A percentile compares a stretch with the other conserved stretches of the same genome.
These are phyloP conservation scores for Lactifluus hygrophoroides DNA, from an alignment of 768 basidiomycete species.

Conservation along the genomic window DNA sequence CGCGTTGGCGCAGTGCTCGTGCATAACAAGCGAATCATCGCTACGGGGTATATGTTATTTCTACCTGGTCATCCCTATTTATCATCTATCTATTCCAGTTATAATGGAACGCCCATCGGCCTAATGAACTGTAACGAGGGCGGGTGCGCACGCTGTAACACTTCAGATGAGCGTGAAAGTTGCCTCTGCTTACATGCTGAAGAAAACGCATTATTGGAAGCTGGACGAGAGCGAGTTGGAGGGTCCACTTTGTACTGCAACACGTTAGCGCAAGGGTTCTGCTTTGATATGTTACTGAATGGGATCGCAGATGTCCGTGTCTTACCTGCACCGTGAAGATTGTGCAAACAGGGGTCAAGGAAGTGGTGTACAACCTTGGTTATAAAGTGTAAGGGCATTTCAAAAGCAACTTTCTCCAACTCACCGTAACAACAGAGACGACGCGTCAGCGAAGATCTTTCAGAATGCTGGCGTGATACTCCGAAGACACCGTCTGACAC, in stretches of 20 bases:
- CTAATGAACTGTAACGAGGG: slow-evolving; percentile 86
- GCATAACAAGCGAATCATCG: slow-evolving; percentile 67
- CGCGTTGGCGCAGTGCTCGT: slow-evolving; percentile 93
- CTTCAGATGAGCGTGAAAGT: slow-evolving; percentile 47
- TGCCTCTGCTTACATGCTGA: slow-evolving; percentile 97
- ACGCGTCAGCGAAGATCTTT: slow-evolving; percentile 70
- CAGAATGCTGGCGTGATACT: slow-evolving; percentile 76
- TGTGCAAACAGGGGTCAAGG: slow-evolving; percentile 86
- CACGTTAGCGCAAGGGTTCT: slow-evolving; percentile 51
- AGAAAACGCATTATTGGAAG: slow-evolving; percentile 94
- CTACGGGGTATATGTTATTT: slow-evolving; percentile 55
- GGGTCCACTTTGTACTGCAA: slow-evolving; percentile 94
- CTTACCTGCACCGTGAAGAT: slow-evolving; percentile 96
- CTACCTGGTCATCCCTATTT: not conserved
- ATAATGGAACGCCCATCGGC: slow-evolving; percentile 94
- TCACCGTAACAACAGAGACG: slow-evolving; percentile 47
- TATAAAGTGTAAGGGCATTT: slow-evolving; percentile 76
- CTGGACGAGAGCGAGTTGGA: slow-evolving; percentile 83
- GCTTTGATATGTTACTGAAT: slow-evolving; percentile 5
- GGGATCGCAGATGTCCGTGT: slow-evolving; percentile 77
- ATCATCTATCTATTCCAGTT: slow-evolving; percentile 37
- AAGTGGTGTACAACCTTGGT: slow-evolving; percentile 88
- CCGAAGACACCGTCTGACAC: slow-evolving; percentile 54
- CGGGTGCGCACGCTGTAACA: slow-evolving; percentile 79
- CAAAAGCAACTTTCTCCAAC: not conserved